phyloP scores from a whole-genome alignment of 2,329 filamentous ascomycete species.

The Simplicillium aogashimaense region DNA sequence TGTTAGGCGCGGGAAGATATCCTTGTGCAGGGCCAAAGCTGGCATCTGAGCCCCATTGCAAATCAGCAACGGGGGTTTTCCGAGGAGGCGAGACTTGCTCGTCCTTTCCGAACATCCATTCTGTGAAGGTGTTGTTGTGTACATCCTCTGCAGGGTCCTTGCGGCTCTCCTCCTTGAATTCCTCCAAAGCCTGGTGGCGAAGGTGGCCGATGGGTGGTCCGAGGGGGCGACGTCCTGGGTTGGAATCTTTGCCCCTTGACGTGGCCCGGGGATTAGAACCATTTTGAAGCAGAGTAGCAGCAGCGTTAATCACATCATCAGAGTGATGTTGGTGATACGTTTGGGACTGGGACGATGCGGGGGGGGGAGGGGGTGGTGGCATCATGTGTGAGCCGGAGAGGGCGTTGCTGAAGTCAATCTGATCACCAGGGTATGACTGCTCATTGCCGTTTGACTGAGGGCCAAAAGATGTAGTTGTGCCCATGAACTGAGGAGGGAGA shows the following conservation, averaged over 20 bases:
- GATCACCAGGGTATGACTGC: conserved; percentile 11
- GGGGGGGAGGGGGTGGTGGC: conserved; percentile 24
- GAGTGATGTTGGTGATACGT: conserved; percentile 23
- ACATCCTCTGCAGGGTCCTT: conserved; percentile 19
- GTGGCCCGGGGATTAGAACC: conserved; percentile 11
- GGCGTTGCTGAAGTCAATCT: conserved; percentile 1
- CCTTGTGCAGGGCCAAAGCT: conserved; percentile 47
- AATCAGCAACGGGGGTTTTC: conserved; percentile 29
- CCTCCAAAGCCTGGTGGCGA: conserved; percentile 30
- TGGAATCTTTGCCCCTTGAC: conserved; percentile 9
- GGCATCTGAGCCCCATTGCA: conserved; percentile 61
- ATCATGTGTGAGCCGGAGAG: conserved; percentile 15
- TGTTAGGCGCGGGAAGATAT: conserved; percentile 46
- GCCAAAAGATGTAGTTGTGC: conserved; percentile 53
- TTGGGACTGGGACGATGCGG: conserved; percentile 13
- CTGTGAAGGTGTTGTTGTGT: conserved; percentile 25
- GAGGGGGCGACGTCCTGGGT: conserved; percentile 14
- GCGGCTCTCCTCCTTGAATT: conserved; percentile 29
- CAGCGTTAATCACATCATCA: conserved; percentile 46
- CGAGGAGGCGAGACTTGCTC: conserved; percentile 16
- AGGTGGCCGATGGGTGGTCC: conserved; percentile 29
- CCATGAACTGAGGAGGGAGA: conserved; percentile 55
- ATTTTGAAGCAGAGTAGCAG: conserved; percentile 41
- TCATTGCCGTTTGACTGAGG: conserved; percentile 27
- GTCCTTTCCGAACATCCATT: conserved; percentile 29